Conservation (phyloP, 441 rosid species). For the Populus hybrid region DNA sequence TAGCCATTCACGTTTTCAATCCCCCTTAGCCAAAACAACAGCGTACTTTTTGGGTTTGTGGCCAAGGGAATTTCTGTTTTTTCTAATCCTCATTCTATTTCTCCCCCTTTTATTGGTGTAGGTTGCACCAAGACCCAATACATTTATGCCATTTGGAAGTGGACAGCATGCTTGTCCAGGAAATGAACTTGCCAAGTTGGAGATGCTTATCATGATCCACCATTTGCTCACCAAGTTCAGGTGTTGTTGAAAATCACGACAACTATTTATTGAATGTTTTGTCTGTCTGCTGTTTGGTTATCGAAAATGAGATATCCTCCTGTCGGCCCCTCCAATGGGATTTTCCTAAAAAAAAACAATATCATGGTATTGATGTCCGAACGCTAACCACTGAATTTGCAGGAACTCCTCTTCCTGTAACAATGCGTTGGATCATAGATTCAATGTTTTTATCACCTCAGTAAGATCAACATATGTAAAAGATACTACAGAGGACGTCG, state of each 20-base stretch:
- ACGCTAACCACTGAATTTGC: not conserved
- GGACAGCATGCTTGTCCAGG: constrained; percentile 78
- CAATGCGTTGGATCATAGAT: not conserved
- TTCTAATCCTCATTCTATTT: not conserved
- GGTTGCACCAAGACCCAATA: constrained; percentile 60
- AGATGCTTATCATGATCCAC: constrained; percentile 60
- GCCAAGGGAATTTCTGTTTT: not conserved
- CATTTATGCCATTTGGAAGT: constrained; percentile 70
- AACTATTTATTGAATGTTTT: not conserved
- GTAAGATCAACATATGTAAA: not conserved
- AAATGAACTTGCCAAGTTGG: constrained; percentile 76
- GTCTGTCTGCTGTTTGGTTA: not conserved
- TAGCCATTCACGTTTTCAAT: no score
- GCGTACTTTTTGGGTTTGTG: not conserved
- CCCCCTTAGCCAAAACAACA: not conserved
- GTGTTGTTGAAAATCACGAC: constrained; percentile 24
- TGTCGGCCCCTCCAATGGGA: not conserved
- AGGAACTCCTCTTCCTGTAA: not conserved
- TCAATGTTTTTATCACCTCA: not conserved
- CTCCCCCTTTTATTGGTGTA: constrained; percentile 4
- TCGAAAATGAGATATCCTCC: not conserved
- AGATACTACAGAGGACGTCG: not conserved
- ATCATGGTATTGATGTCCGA: not conserved
- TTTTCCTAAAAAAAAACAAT: not conserved
- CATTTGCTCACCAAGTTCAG: constrained; percentile 66